Evolutionary conservation across 139 green algal genomes (phyloP).

Genomic region (Chlorella vulgaris): DNA sequence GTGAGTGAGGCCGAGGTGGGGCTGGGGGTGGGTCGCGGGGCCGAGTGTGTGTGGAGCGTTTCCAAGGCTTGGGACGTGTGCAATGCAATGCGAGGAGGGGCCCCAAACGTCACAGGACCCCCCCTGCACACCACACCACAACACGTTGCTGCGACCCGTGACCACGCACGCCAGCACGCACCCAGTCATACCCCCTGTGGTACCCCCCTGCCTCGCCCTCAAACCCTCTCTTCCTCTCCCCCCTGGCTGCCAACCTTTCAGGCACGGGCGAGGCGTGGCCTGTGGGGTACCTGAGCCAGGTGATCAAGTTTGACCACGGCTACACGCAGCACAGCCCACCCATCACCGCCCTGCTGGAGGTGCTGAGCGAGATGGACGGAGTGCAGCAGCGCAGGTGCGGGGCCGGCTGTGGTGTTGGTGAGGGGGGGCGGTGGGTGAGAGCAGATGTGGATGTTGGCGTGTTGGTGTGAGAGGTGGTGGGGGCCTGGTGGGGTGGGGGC

Average conservation of each 20-base stretch:
- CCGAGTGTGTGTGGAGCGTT: no score
- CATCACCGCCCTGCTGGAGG: constrained; percentile 79
- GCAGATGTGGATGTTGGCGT: neutral
- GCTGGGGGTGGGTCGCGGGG: neutral
- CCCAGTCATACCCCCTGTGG: no score
- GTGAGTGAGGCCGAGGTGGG: constrained; percentile 30
- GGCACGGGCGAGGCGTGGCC: constrained; percentile 82
- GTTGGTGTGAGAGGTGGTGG: no score
- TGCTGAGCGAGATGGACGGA: constrained; percentile 85
- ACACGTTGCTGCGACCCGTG: no score
- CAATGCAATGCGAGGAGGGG: no score
- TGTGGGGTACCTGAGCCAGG: constrained; percentile 72
- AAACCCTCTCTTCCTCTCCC: neutral
- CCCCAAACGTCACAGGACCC: no score
- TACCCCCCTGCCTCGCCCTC: neutral
- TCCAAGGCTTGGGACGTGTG: no score
- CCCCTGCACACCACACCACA: no score
- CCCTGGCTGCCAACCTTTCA: neutral
- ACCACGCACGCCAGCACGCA: no score
- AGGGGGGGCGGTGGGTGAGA: neutral
- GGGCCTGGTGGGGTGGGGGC: no score
- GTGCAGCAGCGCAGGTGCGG: constrained; percentile 74
- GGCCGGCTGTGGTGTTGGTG: neutral
- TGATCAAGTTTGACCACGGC: constrained; percentile 97
- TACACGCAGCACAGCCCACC: constrained; percentile 48